Evolutionary conservation across 139 green algal species (phyloP), one percentile per base, ranked within the genome.

Genomic region (Closterium sp.): DNA sequence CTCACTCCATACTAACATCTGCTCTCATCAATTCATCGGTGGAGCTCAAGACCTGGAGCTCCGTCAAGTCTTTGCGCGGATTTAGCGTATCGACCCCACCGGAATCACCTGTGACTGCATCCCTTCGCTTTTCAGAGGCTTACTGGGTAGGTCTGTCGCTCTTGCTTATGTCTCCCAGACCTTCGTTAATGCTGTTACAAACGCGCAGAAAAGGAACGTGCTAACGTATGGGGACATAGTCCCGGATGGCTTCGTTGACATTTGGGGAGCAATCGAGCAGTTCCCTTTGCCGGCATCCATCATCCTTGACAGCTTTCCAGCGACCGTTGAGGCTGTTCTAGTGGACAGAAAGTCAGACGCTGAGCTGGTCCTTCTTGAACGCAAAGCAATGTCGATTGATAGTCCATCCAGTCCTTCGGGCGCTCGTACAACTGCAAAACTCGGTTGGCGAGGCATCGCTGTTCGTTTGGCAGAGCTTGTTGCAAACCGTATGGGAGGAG

Each of bases 311-410:
- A 76, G 25, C 55, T 76, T 76, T 3, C 55, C 55, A 76, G 55
- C 55, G 55, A 76, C 55, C 9, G 83, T 86, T 33, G 83, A 86
- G 30, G 83, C 30, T 33, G 83, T 86, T 33, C 7, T 86, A 34
- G 83, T 86, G n/a, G 83, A 86, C 83, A 86, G 83, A 33, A 86
- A 86, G 30, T 86, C 83, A 86, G 83, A 86, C 30, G 83, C 30
- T 19, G 83, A 33, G 30, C 83, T 86, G 5, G 6, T 86, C 83
- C 83, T 86, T 86, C 30, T 86, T 32, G 30, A 86, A 86, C 30
- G 83, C 30, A 76, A 76, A 76, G 55, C 55, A 76, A 76, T 76
- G 16, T 76, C 25, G 16, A 28, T 76, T 76, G 55, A 76, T 28
- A 76, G 55, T 76, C 55, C 55, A 76, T 1, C 83, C 30, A 34